Evolutionary conservation across 148 eudicot genomes (phyloP), one percentile per base, ranked within the genome.

Genomic region (Chenopodium formosanum): DNA sequence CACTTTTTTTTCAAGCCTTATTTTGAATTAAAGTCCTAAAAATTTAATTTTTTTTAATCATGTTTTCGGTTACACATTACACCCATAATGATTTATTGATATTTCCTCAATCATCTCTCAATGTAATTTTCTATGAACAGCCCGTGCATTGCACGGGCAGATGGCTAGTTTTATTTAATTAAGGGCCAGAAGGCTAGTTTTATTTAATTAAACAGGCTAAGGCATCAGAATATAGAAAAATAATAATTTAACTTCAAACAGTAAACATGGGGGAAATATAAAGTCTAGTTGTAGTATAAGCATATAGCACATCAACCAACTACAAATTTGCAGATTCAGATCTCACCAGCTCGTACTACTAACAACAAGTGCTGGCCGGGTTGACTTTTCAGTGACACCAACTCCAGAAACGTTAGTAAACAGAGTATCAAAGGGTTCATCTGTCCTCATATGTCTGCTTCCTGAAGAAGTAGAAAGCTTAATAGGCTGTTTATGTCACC

Each of bases 301-400:
- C 37, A 34, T 31, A 34, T 34, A n/a, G 29, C 81, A 78, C 64
- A 66, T 78, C 73, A 73, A 4, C 20, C 13, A 69, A 34, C 9
- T 29, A 79, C 0, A 5, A 60, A 80, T 10, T 10, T 37, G 71
- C 78, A 73, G 3, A 53, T 10, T 46, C 29, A 80, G 73, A 50
- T 50, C 92, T 90, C 86, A 95, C 98, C 99, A 95, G 86, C 99
- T 95, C 72, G 99, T 95, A 86, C 98, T 94, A 83, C 98, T 95
- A 80, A 95, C 98, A 80, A 95, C 83, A 79, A 95, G 91, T 44
- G 95, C 97, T 78, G 99, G 97, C 79, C 99, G 89, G 74, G 89
- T 88, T 70, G 88, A 87, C 89, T 89, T 95, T 85, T 90, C 86
- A 76, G 73, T 19, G 81, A 89, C 81, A 84, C 83, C 86, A 70